Percentiles rank a stretch among this genome's conserved stretches.
Evolutionary conservation across 371 early-diverging fungal genomes (phyloP).

Genomic region (Zopfochytrium polystomum): DNA sequence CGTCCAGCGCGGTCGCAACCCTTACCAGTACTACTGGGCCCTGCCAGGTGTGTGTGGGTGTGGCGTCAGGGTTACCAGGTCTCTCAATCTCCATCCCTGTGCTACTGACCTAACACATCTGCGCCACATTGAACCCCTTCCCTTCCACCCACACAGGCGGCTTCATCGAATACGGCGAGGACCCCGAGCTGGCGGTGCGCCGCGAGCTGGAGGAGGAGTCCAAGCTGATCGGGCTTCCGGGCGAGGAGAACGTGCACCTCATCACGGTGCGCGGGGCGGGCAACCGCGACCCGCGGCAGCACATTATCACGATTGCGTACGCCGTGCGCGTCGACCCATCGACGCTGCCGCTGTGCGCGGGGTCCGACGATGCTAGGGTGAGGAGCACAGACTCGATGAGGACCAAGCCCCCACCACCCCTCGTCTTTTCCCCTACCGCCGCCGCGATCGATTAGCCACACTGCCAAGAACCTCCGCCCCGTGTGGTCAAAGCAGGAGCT

Average conservation of each 20-base stretch:
- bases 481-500: too few relatives aligned
- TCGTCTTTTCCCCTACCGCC: background rate
- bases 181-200: conserved; percentile 19
- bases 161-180: conserved; percentile 32
- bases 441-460: background rate
- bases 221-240: background rate
- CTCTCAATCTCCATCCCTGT: background rate
- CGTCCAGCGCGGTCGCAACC: conserved; percentile 16
- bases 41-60: conserved; percentile 11
- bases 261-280: conserved; percentile 23
- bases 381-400: background rate
- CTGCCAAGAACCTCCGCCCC: too few relatives aligned
- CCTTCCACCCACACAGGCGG: conserved; percentile 10
- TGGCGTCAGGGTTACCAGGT: background rate
- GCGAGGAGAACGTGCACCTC: conserved; percentile 4
- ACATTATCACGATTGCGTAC: conserved; percentile 30
- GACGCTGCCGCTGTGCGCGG: conserved; percentile 11
- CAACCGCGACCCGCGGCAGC: conserved; percentile 24
- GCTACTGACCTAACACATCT: background rate
- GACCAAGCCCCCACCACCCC: too few relatives aligned
- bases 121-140: background rate
- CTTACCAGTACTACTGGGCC: conserved; percentile 15
- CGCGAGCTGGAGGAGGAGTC: conserved; percentile 32
- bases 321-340: conserved; percentile 18
- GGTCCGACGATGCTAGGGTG: conserved; percentile 19